These are phyloP conservation scores for Choiromyces venosus DNA, from an alignment of 495 filamentous ascomycete species.

Conservation along the genomic window DNA sequence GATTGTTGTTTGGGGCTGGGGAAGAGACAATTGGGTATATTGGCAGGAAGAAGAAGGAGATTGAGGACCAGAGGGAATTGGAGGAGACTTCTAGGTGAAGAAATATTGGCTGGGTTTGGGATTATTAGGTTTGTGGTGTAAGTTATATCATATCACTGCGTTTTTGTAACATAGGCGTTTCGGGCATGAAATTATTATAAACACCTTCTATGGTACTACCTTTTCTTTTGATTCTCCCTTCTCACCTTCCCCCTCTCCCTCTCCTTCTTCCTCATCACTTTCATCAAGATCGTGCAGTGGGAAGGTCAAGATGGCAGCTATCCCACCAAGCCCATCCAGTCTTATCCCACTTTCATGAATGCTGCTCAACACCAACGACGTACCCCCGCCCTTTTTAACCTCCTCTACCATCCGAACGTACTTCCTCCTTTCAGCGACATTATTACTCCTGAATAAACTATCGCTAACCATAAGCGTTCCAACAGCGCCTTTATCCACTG, in stretches of 20 bases:
- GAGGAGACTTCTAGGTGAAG: conserved; percentile 1
- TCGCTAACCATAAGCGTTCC: conserved; percentile 82
- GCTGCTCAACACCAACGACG: conserved; percentile 79
- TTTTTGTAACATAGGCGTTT: conserved; percentile 1
- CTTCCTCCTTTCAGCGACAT: conserved; percentile 68
- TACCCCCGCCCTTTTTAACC: conserved; percentile 83
- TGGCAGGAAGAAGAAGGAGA: conserved; percentile 49
- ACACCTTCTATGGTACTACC: conserved; percentile 10
- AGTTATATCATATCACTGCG: background rate
- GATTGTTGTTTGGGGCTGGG: conserved; percentile 70
- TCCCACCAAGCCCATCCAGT: conserved; percentile 75
- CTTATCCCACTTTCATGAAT: conserved; percentile 91
- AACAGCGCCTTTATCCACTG: conserved; percentile 82
- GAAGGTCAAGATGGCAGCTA: conserved; percentile 87
- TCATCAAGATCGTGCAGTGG: conserved; percentile 72
- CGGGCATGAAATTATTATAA: background rate
- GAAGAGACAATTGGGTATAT: conserved; percentile 64
- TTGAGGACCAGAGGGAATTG: conserved; percentile 19
- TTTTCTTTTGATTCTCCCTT: background rate
- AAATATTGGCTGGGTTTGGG: background rate
- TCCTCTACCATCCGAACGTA: conserved; percentile 86
- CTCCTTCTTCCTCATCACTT: conserved; percentile 55
- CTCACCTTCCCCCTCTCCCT: conserved; percentile 20
- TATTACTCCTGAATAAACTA: conserved; percentile 73
- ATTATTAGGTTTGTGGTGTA: background rate